Percentiles rank a stretch among this genome's conserved stretches.
These are phyloP conservation scores for Talaromyces sp. DNA, from an alignment of 2,329 filamentous ascomycete genomes.

Conservation along the genomic window DNA sequence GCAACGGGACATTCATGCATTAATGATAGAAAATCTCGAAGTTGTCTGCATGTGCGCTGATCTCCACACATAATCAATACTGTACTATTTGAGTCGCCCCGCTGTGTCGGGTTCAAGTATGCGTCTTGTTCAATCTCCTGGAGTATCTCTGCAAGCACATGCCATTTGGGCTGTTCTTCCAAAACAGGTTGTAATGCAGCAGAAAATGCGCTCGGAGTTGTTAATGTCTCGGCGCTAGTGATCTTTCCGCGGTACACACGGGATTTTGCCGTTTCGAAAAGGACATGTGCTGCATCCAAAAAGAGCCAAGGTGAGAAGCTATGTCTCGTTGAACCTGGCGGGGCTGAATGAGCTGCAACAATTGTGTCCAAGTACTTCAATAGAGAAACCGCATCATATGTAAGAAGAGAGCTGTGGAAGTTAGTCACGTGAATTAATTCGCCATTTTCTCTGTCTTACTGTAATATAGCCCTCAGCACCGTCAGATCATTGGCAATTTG, in stretches of 20 bases:
- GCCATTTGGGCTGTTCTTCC: conserved; percentile 95
- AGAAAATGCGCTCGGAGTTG: conserved; percentile 49
- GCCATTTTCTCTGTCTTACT: conserved; percentile 46
- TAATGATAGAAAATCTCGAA: conserved; percentile 85
- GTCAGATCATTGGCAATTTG: conserved; percentile 90
- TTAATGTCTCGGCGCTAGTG: conserved; percentile 52
- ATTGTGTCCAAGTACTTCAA: conserved; percentile 93
- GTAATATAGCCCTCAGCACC: conserved; percentile 76
- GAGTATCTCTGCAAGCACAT: conserved; percentile 78
- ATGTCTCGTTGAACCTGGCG: conserved; percentile 80
- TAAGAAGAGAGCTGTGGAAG: conserved; percentile 59
- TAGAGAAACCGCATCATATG: conserved; percentile 86
- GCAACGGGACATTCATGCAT: conserved; percentile 69
- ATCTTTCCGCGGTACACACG: conserved; percentile 79
- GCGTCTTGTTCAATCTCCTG: conserved; percentile 90
- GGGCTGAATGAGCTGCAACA: conserved; percentile 81
- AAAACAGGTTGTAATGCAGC: conserved; percentile 74
- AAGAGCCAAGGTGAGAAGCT: conserved; percentile 96
- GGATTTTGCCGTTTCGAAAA: conserved; percentile 85
- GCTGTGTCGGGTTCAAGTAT: conserved; percentile 73
- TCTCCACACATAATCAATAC: conserved; percentile 96
- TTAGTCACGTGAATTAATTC: conserved; percentile 19
- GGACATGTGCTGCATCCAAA: conserved; percentile 87
- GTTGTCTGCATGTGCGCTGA: conserved; percentile 76
- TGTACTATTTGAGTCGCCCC: conserved; percentile 84